Evolutionary conservation across 257 asterid species (phyloP), one percentile per base, ranked within the genome.

Genomic region (Dorcoceras hygrometricum): DNA sequence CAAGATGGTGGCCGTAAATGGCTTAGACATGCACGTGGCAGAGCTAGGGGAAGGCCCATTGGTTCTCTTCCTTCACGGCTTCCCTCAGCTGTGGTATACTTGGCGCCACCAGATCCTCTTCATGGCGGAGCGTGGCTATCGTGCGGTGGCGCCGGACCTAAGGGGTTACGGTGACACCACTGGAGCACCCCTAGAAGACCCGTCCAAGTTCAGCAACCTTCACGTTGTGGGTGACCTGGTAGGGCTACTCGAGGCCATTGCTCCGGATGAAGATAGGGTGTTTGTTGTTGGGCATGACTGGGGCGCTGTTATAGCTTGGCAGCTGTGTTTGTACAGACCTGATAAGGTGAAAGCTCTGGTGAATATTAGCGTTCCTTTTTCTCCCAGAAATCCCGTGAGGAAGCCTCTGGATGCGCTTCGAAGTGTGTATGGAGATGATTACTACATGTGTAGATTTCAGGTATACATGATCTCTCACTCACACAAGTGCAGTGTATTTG

Each of bases 21-120:
- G 94, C 51, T 72, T 89, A 2, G 80, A 79, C 16, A 79, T 88
- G 73, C 97, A 88, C 86, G 74, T 83, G 6, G 97, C 95, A 6
- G 90, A 83, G 72, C 32, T 85, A 22, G 96, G 97, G 6, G 27
- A 83, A 71, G 96, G 98, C 62, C 96, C 98, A 0, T 3, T 80
- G 1, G 82, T 88, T 70, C 94, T 91, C 76, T 83, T 91, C 83
- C 22, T 88, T 25, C 98, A 91, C 69, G 96, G 96, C 31, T 91
- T 88, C 78, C 94, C 96, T 0, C 91, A 91, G 74, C 89, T 91
- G 48, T 88, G 98, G 98, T 88, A 91, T 79, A 77, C 95, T 3
- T 86, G 97, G 97, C 95, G 96, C 72, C 94, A 91, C 85, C 95
- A 91, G 57, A 86, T 91, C 71, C 50, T 55, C 3, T 86, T 70